phyloP scores from a whole-genome alignment of 257 asterid genomes.

The Scutellaria baicalensis region DNA sequence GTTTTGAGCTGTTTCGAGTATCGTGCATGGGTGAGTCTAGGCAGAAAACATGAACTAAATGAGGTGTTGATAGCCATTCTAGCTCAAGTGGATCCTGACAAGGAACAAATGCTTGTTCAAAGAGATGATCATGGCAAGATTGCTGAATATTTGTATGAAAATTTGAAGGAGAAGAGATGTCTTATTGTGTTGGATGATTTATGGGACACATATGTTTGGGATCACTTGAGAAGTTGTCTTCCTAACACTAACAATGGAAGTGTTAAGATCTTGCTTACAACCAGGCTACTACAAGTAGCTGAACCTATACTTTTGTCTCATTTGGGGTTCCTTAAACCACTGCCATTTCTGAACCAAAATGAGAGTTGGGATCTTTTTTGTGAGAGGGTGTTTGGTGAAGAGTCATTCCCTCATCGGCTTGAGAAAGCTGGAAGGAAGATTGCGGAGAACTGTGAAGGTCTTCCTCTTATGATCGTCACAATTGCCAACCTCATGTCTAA shows the following conservation, averaged over 20 bases:
- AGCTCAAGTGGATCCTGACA: background rate
- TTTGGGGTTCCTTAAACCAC: too few relatives aligned
- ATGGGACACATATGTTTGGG: constrained; percentile 9
- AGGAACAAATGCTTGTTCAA: background rate
- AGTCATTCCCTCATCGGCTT: background rate
- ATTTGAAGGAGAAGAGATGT: constrained; percentile 11
- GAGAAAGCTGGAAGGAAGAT: background rate
- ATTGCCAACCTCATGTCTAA: constrained; percentile 14
- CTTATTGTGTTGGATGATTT: constrained; percentile 38
- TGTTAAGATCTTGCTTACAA: constrained; percentile 19
- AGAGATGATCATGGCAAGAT: background rate
- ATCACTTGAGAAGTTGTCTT: background rate
- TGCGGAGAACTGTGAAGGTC: background rate
- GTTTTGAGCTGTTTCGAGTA: background rate
- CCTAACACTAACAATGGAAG: constrained; percentile 20
- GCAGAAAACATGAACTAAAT: background rate
- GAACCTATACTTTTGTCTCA: background rate
- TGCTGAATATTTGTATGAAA: background rate
- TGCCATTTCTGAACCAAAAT: background rate
- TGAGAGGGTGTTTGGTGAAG: background rate
- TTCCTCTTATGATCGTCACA: background rate
- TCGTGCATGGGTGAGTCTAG: background rate
- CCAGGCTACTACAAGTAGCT: background rate
- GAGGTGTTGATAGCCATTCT: background rate
- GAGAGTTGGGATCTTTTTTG: background rate